A percentile compares a stretch with the other conserved stretches of the same genome.
Evolutionary conservation across 192 early-diverging fungal species (phyloP).

Genomic region (Umbelopsis sp.): DNA sequence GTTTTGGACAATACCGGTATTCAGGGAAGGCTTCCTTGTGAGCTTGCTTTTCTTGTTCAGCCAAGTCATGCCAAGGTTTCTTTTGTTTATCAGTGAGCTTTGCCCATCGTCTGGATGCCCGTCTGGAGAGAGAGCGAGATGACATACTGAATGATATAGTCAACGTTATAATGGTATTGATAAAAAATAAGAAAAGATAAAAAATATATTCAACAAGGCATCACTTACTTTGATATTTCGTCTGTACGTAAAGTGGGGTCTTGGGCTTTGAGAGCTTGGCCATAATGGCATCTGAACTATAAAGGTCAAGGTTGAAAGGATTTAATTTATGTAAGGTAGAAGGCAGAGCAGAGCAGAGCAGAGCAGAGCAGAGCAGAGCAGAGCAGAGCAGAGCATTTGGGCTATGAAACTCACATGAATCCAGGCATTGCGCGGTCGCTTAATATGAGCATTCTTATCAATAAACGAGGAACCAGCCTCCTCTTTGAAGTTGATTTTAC

Average conservation of each 20-base stretch:
- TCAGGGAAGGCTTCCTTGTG: conserved; percentile 42
- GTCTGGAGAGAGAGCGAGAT: conserved; percentile 20
- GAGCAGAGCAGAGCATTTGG: too few species aligned
- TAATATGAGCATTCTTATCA: conserved; percentile 40
- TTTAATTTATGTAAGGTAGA: background rate
- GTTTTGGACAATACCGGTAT: conserved; percentile 39
- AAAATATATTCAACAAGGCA: background rate
- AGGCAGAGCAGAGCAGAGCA: too few species aligned
- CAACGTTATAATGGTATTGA: background rate
- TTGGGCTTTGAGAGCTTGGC: conserved; percentile 41
- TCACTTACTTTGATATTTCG: conserved; percentile 41
- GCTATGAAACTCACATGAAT: conserved; percentile 33
- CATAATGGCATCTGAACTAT: conserved; percentile 43
- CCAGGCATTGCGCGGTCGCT: conserved; percentile 42
- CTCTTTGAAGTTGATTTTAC: background rate
- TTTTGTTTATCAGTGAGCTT: conserved; percentile 38
- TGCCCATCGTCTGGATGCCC: conserved; percentile 39
- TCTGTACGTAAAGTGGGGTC: conserved; percentile 39
- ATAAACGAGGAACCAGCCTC: conserved; percentile 15
- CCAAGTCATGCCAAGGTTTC: conserved; percentile 40
- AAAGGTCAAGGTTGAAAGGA: background rate
- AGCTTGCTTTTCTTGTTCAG: conserved; percentile 39
- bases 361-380: too few species aligned
- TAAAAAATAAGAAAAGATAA: too few species aligned
- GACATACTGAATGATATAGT: background rate